Conservation (phyloP, 176 grass and related monocot genomes). For the Coix lacrymajobi region DNA sequence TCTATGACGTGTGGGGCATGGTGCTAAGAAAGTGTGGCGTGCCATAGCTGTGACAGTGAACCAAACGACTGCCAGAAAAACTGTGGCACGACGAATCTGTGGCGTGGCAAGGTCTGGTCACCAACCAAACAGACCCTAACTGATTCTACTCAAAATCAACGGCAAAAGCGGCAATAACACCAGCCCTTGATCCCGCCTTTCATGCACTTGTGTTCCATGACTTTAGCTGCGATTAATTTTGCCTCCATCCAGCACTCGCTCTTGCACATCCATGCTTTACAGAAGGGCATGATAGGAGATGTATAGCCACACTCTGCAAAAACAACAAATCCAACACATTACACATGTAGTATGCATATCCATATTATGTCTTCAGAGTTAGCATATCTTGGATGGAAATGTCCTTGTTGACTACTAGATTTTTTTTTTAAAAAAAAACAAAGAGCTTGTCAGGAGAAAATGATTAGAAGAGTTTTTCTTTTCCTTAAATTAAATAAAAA, state of each 20-base stretch:
- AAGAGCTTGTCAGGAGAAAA: not conserved
- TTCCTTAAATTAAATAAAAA: not conserved
- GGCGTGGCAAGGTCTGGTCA: too few species aligned
- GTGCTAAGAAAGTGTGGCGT: too few species aligned
- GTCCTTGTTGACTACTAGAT: too few species aligned
- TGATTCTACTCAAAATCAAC: too few species aligned
- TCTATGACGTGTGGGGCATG: too few species aligned
- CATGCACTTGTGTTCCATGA: not conserved
- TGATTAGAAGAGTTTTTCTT: not conserved
- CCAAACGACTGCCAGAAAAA: too few species aligned
- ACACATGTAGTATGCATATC: too few species aligned
- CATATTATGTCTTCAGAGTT: not conserved
- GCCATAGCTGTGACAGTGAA: too few species aligned
- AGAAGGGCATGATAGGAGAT: not conserved
- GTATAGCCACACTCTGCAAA: not conserved
- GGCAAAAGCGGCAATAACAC: not conserved
- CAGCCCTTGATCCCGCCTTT: constrained; percentile 12
- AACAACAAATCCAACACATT: not conserved
- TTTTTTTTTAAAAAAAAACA: too few species aligned
- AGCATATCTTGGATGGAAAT: not conserved
- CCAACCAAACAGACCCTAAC: too few species aligned
- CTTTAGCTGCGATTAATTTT: not conserved
- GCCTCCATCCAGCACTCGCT: not conserved
- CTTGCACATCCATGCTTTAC: not conserved
- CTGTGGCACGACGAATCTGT: too few species aligned